Conservation (phyloP, 768 basidiomycete species). For the Mycena vulgaris region DNA sequence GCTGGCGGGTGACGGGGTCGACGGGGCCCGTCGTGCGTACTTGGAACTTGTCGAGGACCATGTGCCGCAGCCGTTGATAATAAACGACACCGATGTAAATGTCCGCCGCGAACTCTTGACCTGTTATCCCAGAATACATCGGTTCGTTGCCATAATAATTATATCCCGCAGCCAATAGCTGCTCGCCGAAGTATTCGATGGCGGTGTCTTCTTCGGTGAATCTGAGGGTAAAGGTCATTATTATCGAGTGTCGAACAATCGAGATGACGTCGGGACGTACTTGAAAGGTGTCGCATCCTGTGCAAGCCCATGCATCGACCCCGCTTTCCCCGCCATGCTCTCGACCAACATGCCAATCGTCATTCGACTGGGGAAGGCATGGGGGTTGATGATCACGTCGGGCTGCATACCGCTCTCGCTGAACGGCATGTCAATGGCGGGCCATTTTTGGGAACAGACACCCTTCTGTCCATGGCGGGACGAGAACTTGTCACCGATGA, state of each 20-base stretch:
- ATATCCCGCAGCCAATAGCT: conserved; percentile 93
- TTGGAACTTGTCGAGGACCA: conserved; percentile 99
- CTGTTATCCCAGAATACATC: conserved; percentile 99
- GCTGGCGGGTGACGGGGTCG: conserved; percentile 95
- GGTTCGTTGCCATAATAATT: conserved; percentile 99
- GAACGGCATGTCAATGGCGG: conserved; percentile 98
- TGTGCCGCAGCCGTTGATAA: conserved; percentile 98
- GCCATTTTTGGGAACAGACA: conserved; percentile 99
- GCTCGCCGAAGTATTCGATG: conserved; percentile 96
- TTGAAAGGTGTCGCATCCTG: conserved; percentile 99
- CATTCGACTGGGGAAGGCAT: conserved; percentile 99
- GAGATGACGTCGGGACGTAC: conserved; percentile 60
- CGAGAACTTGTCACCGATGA: conserved; percentile 99
- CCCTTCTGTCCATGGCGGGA: conserved; percentile 99
- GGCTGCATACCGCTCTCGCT: conserved; percentile 99
- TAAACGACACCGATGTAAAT: conserved; percentile 99
- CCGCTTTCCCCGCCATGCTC: conserved; percentile 99
- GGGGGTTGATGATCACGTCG: conserved; percentile 99
- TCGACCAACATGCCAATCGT: conserved; percentile 99
- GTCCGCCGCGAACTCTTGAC: conserved; percentile 98
- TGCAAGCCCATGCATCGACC: conserved; percentile 97
- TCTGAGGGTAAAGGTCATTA: conserved; percentile 57
- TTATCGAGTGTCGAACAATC: conserved; percentile 16
- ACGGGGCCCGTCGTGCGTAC: conserved; percentile 98
- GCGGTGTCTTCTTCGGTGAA: conserved; percentile 98